These are phyloP conservation scores for Apium graveolens DNA, from an alignment of 129 eudicot genomes.

Conservation along the genomic window DNA sequence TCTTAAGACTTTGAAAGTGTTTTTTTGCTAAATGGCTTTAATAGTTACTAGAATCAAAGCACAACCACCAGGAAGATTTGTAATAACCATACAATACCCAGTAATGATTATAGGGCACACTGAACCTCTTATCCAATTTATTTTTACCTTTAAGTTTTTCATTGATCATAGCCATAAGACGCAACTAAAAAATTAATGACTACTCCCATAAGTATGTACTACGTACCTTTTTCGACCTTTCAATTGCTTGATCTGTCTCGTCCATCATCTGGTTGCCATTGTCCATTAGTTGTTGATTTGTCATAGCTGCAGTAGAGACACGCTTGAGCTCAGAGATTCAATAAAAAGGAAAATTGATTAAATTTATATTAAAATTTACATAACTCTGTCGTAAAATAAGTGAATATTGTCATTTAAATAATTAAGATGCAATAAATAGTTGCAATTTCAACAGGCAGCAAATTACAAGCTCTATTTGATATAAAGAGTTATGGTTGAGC, in stretches of 20 bases:
- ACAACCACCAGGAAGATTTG: not conserved
- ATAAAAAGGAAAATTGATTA: not conserved
- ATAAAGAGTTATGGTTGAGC: not conserved
- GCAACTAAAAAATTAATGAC: not conserved
- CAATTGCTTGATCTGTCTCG: conserved; percentile 94
- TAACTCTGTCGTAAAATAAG: not conserved
- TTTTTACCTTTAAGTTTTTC: not conserved
- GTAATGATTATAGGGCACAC: not conserved
- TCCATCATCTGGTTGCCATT: conserved; percentile 88
- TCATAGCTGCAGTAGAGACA: conserved; percentile 56
- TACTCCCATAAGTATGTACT: not conserved
- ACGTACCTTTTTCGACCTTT: conserved; percentile 76
- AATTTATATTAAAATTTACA: not conserved
- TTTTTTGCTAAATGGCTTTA: not conserved
- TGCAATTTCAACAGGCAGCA: not conserved
- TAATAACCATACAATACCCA: not conserved
- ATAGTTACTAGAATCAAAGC: not conserved
- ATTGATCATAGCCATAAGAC: no score
- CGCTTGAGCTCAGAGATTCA: not conserved
- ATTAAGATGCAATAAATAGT: not conserved
- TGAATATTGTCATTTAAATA: not conserved
- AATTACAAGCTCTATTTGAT: not conserved
- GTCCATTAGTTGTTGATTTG: conserved; percentile 83
- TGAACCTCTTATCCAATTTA: not conserved
- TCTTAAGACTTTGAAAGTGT: not conserved